Evolutionary conservation across 2,329 filamentous ascomycete genomes (phyloP).

Genomic region (Aureobasidium zeae): DNA sequence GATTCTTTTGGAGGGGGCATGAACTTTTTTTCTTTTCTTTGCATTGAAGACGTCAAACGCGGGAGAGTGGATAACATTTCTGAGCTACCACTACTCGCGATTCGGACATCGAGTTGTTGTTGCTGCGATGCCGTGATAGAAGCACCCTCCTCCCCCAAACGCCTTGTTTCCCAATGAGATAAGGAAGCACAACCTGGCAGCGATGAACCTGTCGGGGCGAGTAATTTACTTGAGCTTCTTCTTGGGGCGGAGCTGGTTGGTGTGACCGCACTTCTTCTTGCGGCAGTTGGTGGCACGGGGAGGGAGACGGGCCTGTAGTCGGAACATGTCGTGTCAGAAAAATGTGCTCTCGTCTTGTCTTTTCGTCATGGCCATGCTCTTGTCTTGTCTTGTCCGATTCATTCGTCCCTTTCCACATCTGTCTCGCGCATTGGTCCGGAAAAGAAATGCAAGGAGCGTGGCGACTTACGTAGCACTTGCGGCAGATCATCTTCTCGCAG

Average conservation of each 20-base stretch:
- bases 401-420: constrained; percentile 1
- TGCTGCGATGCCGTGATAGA: constrained; percentile 12
- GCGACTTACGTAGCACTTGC: constrained; percentile 94
- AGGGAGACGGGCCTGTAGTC: constrained; percentile 63
- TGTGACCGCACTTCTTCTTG: constrained; percentile 99
- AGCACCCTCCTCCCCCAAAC: constrained; percentile 19
- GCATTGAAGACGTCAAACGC: constrained; percentile 14
- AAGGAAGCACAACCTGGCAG: constrained; percentile 22
- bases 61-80: constrained; percentile 17
- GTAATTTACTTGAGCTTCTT: constrained; percentile 95
- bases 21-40: constrained; percentile 14
- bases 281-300: constrained; percentile 99
- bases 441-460: neutral
- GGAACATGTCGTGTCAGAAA: constrained; percentile 24
- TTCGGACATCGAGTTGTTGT: constrained; percentile 14
- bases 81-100: constrained; percentile 16
- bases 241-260: constrained; percentile 99
- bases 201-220: constrained; percentile 31
- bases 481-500: constrained; percentile 99
- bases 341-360: neutral
- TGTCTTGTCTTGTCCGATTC: neutral
- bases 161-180: constrained; percentile 23
- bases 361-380: constrained; percentile 25
- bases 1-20: constrained; percentile 7
- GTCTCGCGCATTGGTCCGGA: constrained; percentile 1